Evolutionary conservation across 2,329 filamentous ascomycete genomes (phyloP).

Genomic region (Diplodia corticola): DNA sequence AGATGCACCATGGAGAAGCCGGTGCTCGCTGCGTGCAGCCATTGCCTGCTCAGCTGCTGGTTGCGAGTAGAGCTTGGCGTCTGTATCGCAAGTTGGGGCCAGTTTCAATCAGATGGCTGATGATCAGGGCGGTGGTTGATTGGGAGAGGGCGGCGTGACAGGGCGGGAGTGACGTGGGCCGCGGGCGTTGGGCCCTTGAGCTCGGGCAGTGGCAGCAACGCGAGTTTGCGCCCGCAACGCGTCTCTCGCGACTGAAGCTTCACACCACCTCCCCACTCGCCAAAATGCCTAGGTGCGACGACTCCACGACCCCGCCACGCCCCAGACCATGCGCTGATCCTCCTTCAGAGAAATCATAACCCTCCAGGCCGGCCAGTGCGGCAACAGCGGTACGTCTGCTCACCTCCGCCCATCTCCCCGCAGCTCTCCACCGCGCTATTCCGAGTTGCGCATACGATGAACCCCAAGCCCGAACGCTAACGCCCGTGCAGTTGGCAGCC

Average conservation of each 20-base stretch:
- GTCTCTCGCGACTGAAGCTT: slow-evolving; percentile 13
- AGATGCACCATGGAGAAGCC: neutral
- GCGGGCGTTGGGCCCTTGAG: neutral
- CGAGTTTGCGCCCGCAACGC: slow-evolving; percentile 19
- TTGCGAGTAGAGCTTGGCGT: neutral
- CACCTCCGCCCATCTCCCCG: slow-evolving; percentile 24
- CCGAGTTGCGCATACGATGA: neutral
- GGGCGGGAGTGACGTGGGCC: slow-evolving; percentile 11
- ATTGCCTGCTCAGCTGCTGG: neutral
- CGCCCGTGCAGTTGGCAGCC: slow-evolving; percentile 71
- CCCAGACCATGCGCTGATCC: neutral
- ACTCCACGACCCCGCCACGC: neutral
- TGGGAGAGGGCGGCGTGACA: neutral
- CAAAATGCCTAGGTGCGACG: slow-evolving; percentile 41
- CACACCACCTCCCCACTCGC: slow-evolving; percentile 23
- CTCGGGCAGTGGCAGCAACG: slow-evolving; percentile 10
- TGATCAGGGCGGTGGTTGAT: neutral
- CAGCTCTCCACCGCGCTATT: slow-evolving; percentile 4
- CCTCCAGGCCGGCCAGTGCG: slow-evolving; percentile 97
- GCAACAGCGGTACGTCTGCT: slow-evolving; percentile 85
- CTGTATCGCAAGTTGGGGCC: neutral
- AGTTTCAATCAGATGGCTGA: neutral
- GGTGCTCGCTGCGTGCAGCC: neutral
- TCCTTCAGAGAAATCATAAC: slow-evolving; percentile 90
- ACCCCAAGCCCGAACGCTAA: slow-evolving; percentile 5